A percentile compares a stretch with the other conserved stretches of the same genome.
Evolutionary conservation across 1,284 basidiomycete species (phyloP).

Genomic region (Pterulicium gracile): DNA sequence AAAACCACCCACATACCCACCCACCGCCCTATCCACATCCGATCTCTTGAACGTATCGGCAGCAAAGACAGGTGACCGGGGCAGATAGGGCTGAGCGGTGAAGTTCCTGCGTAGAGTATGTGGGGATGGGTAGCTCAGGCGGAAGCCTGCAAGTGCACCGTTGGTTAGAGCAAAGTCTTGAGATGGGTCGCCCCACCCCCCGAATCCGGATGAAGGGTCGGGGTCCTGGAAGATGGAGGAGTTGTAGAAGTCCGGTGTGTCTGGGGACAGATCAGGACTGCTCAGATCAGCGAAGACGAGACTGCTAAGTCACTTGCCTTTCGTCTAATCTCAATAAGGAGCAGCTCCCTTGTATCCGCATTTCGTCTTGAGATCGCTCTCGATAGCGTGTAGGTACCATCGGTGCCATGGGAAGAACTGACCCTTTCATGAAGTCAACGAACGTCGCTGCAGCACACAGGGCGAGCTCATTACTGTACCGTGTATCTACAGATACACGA

Average conservation of each 20-base stretch:
- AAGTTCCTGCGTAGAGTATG: slow-evolving; percentile 20
- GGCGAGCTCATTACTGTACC: no score
- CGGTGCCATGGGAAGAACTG: slow-evolving; percentile 24
- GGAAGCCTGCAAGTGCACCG: slow-evolving; percentile 15
- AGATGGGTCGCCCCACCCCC: slow-evolving; percentile 18
- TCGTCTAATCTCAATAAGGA: slow-evolving; percentile 25
- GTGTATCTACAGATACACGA: no score
- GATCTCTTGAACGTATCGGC: slow-evolving; percentile 16
- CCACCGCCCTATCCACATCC: slow-evolving; percentile 14
- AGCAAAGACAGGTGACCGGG: slow-evolving; percentile 12
- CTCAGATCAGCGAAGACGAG: not conserved
- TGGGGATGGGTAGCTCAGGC: slow-evolving; percentile 17
- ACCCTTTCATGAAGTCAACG: no score
- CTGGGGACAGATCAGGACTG: slow-evolving; percentile 9
- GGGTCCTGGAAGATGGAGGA: slow-evolving; percentile 18
- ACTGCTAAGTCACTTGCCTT: slow-evolving; percentile 11
- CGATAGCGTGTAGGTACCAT: slow-evolving; percentile 18
- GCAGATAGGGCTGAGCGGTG: slow-evolving; percentile 16
- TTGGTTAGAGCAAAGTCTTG: slow-evolving; percentile 16
- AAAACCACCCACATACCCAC: slow-evolving; percentile 17
- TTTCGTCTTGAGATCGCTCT: slow-evolving; percentile 17
- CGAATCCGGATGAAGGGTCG: slow-evolving; percentile 19
- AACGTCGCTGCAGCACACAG: no score
- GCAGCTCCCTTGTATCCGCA: slow-evolving; percentile 19
- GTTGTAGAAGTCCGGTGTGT: slow-evolving; percentile 17